Conservation (phyloP, 345 rosid species). For the Barbarea vulgaris region DNA sequence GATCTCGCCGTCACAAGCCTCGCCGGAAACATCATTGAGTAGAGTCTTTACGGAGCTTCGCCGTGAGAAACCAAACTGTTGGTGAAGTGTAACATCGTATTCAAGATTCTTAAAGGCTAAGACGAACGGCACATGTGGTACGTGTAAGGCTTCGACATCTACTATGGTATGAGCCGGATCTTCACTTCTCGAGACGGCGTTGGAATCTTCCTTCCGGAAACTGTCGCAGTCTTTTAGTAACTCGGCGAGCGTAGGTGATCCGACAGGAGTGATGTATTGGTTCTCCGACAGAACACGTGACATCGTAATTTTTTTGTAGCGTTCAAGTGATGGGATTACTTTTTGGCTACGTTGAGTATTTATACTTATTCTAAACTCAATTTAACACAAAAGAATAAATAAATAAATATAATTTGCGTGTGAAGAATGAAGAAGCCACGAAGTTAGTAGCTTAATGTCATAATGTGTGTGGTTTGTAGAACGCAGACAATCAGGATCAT, state of each 20-base stretch:
- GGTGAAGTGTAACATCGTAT: background rate
- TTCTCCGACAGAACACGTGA: constrained; percentile 16
- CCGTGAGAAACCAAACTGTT: background rate
- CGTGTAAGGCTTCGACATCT: constrained; percentile 10
- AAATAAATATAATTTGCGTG: background rate
- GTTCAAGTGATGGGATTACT: background rate
- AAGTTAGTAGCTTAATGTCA: background rate
- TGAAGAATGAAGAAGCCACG: constrained; percentile 13
- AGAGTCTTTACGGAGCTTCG: constrained; percentile 53
- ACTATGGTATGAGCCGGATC: background rate
- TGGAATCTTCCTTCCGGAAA: constrained; percentile 25
- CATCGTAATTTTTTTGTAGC: background rate
- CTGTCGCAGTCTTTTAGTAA: constrained; percentile 30
- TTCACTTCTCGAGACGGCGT: background rate
- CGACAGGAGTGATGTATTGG: constrained; percentile 1
- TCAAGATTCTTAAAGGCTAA: background rate
- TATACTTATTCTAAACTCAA: background rate
- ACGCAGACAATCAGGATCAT: background rate
- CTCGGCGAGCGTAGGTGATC: constrained; percentile 22
- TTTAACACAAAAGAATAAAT: background rate
- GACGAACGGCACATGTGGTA: background rate
- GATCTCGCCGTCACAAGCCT: constrained; percentile 56
- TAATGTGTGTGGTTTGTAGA: background rate
- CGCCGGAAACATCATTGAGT: constrained; percentile 70
- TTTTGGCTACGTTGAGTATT: background rate